A percentile compares a stretch with the other conserved stretches of the same genome.
phyloP scores from a whole-genome alignment of 345 rosid species.

The Syzygium aqueum region DNA sequence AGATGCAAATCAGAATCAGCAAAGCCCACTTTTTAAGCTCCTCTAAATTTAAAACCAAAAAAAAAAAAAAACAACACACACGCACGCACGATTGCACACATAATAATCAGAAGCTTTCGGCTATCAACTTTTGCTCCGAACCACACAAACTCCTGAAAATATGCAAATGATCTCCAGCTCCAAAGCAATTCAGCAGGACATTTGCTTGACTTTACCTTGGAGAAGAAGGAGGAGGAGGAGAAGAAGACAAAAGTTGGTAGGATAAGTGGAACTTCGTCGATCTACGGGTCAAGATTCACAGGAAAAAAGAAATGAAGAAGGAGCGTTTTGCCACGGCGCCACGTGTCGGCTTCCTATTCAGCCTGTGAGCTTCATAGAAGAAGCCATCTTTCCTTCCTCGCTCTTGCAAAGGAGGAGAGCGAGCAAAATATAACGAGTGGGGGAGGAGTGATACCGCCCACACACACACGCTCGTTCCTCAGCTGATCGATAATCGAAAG shows the following conservation, averaged over 20 bases:
- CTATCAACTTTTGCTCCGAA: background rate
- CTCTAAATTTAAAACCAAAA: background rate
- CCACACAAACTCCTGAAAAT: background rate
- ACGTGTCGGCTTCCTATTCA: conserved; percentile 16
- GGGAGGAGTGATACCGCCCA: background rate
- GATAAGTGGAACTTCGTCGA: background rate
- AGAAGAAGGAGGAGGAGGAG: background rate
- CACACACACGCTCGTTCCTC: background rate
- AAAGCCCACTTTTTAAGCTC: background rate
- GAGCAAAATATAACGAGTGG: background rate
- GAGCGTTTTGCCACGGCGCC: background rate
- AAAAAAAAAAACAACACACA: background rate
- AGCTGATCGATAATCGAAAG: background rate
- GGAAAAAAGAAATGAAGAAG: background rate
- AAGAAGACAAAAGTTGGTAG: background rate
- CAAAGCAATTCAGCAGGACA: background rate
- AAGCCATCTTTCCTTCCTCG: background rate
- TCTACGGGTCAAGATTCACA: background rate
- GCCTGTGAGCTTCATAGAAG: background rate
- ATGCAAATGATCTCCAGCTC: background rate
- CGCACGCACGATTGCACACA: background rate
- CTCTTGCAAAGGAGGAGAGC: background rate
- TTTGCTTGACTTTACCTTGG: background rate
- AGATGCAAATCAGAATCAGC: background rate
- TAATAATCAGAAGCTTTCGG: background rate